Evolutionary conservation across 768 basidiomycete species (phyloP).

Genomic region (Paxillus rubicundulus): DNA sequence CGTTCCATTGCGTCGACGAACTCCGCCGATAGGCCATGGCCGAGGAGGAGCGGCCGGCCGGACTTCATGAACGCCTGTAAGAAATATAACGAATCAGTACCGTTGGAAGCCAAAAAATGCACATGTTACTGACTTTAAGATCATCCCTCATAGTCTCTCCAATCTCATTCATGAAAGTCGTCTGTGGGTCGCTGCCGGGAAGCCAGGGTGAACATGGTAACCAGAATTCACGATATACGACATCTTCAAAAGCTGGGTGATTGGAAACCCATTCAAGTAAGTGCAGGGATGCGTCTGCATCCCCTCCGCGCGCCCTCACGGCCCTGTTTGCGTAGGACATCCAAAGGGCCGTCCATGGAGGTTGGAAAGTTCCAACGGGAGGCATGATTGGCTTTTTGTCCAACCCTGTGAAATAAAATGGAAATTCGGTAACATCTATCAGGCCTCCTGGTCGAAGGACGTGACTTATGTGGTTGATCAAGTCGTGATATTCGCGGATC

Average conservation of each 20-base stretch:
- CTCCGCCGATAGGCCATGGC: conserved; percentile 53
- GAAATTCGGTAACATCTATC: conserved; percentile 64
- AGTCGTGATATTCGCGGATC: conserved; percentile 64
- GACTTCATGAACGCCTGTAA: conserved; percentile 61
- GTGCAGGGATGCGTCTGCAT: conserved; percentile 58
- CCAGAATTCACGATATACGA: conserved; percentile 59
- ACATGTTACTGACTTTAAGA: conserved; percentile 41
- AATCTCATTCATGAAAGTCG: conserved; percentile 39
- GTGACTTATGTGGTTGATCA: conserved; percentile 65
- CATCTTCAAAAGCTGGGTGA: conserved; percentile 58
- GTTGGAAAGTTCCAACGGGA: conserved; percentile 40
- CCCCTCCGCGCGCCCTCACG: conserved; percentile 55
- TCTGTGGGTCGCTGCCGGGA: conserved; percentile 18
- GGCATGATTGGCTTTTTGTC: conserved; percentile 45
- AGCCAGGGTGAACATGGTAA: conserved; percentile 57
- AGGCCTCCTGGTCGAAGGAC: conserved; percentile 72
- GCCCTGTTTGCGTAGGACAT: conserved; percentile 54
- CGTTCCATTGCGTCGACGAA: conserved; percentile 53
- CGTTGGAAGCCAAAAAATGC: background rate
- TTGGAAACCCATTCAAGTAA: conserved; percentile 52
- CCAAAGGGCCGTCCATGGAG: conserved; percentile 64
- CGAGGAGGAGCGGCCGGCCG: conserved; percentile 65
- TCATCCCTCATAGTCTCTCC: conserved; percentile 56
- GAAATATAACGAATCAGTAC: background rate
- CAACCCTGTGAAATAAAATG: conserved; percentile 59